These are phyloP conservation scores for Echeveria elegans DNA, from an alignment of 164 flowering plant genomes.

Conservation along the genomic window DNA sequence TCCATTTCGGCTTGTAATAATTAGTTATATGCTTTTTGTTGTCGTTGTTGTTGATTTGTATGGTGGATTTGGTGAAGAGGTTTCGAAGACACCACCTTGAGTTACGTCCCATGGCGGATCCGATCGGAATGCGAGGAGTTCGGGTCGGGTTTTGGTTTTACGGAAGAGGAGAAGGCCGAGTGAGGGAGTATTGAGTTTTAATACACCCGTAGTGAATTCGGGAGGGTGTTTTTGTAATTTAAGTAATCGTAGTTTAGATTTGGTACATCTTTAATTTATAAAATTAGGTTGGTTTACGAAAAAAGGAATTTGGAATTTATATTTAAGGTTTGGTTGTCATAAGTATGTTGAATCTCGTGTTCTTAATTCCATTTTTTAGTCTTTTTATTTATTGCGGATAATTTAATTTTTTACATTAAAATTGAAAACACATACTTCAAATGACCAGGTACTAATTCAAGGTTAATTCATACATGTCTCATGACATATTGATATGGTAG, in stretches of 20 bases:
- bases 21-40: too few relatives aligned
- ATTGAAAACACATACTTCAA: too few relatives aligned
- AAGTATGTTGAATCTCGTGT: too few relatives aligned
- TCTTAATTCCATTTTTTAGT: too few relatives aligned
- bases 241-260: too few relatives aligned
- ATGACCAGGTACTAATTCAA: too few relatives aligned
- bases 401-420: too few relatives aligned
- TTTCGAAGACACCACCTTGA: neutral
- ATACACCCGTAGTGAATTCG: neutral
- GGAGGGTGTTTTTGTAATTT: neutral
- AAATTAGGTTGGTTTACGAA: neutral
- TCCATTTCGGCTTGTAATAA: neutral
- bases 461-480: too few relatives aligned
- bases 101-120: neutral
- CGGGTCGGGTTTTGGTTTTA: too few relatives aligned
- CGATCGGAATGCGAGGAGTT: neutral
- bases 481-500: too few relatives aligned
- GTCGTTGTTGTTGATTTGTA: neutral
- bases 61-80: neutral
- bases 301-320: neutral
- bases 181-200: neutral
- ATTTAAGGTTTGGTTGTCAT: neutral
- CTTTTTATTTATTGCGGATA: too few relatives aligned
- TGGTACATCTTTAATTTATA: too few relatives aligned
- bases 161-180: conserved; percentile 4